Conservation (phyloP, 129 eudicot species). For the Artemisia argyi region DNA sequence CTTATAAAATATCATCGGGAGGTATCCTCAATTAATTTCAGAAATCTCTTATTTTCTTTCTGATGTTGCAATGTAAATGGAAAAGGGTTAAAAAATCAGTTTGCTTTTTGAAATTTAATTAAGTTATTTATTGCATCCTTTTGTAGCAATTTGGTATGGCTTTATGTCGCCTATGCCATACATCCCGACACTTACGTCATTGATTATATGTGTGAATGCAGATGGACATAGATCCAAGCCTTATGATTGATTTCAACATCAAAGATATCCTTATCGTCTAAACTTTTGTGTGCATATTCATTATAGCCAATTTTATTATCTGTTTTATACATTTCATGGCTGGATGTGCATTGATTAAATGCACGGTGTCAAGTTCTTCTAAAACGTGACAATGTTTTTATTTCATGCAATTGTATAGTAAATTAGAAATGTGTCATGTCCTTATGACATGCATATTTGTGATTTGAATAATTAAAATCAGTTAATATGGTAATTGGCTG, state of each 20-base stretch:
- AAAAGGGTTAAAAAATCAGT: not conserved
- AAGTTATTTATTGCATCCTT: no score
- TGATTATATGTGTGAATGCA: constrained; percentile 31
- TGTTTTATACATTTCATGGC: no score
- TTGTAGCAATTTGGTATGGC: no score
- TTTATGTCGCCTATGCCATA: no score
- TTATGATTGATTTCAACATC: constrained; percentile 71
- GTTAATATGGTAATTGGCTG: not conserved
- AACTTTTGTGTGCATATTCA: not conserved
- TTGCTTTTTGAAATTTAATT: not conserved
- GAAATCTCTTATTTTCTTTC: not conserved
- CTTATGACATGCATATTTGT: no score
- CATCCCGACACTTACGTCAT: no score
- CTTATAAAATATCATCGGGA: constrained; percentile 53
- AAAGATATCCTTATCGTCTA: constrained; percentile 64
- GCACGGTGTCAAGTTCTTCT: no score
- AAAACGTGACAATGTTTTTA: no score
- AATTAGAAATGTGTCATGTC: no score
- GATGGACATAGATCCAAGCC: constrained; percentile 82
- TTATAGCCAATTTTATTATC: not conserved
- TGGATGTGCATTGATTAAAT: no score
- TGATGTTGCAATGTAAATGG: constrained; percentile 6
- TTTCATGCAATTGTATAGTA: no score
- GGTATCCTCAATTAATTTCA: constrained; percentile 42
- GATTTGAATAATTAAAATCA: no score